phyloP scores from a whole-genome alignment of 1,284 basidiomycete genomes.

The Porogramme epimiltina region DNA sequence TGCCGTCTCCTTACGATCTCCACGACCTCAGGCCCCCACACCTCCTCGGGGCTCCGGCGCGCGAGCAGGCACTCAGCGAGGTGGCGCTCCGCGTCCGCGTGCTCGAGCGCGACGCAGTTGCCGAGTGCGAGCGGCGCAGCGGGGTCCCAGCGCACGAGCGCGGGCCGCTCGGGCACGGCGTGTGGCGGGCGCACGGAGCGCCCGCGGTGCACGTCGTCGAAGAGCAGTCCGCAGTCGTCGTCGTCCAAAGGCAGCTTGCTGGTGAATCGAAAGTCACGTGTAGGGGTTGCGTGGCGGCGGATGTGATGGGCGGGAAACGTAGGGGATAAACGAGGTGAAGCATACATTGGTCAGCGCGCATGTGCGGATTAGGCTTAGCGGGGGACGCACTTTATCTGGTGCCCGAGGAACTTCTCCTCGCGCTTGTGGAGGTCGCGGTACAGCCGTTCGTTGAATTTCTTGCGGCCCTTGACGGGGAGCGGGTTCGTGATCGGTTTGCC shows the following conservation, averaged over 20 bases:
- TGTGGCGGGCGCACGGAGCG: slow-evolving; percentile 80
- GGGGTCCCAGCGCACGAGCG: slow-evolving; percentile 82
- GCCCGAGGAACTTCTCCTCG: slow-evolving; percentile 65
- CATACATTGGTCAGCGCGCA: neutral
- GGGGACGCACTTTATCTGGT: slow-evolving; percentile 30
- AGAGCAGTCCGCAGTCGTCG: slow-evolving; percentile 80
- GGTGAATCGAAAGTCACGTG: neutral
- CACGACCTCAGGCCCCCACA: slow-evolving; percentile 69
- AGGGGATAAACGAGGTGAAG: neutral
- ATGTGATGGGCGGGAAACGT: neutral
- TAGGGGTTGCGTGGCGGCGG: no score
- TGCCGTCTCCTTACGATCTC: slow-evolving; percentile 55
- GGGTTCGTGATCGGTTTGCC: slow-evolving; percentile 83
- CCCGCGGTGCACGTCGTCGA: slow-evolving; percentile 86
- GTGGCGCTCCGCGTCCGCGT: slow-evolving; percentile 73
- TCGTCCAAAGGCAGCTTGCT: slow-evolving; percentile 80
- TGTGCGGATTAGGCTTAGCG: no score
- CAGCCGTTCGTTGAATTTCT: slow-evolving; percentile 84
- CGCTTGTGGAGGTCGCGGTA: slow-evolving; percentile 73
- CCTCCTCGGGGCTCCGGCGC: slow-evolving; percentile 44
- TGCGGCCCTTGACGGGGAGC: slow-evolving; percentile 80
- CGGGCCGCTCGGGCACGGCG: slow-evolving; percentile 68
- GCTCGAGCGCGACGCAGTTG: slow-evolving; percentile 38
- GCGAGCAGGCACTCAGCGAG: slow-evolving; percentile 48
- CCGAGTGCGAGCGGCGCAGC: slow-evolving; percentile 29